These are phyloP conservation scores for Apiotrichum domesticum DNA, from an alignment of 1,284 basidiomycete genomes.

Conservation along the genomic window DNA sequence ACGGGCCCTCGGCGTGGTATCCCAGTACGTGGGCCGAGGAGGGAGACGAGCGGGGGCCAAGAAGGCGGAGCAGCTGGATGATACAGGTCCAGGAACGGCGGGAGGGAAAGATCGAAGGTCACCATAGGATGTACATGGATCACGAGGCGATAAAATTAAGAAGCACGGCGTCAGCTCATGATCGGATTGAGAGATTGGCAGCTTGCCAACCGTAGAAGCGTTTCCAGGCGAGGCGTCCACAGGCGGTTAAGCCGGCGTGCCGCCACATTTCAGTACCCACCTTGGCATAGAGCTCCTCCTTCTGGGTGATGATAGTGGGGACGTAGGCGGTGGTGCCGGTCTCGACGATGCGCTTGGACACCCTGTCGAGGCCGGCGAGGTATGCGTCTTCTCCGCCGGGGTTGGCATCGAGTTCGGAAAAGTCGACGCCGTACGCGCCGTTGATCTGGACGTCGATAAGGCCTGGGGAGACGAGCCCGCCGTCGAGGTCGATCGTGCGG, in stretches of 20 bases:
- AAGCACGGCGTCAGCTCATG: neutral
- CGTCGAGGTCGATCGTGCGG: conserved; percentile 44
- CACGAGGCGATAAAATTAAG: neutral
- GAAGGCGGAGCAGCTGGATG: conserved; percentile 51
- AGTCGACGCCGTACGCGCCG: conserved; percentile 84
- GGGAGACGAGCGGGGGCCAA: conserved; percentile 23
- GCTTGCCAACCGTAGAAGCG: too few relatives aligned
- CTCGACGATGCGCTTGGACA: conserved; percentile 70
- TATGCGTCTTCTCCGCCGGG: conserved; percentile 63
- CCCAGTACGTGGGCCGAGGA: conserved; percentile 62
- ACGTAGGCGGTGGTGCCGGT: conserved; percentile 80
- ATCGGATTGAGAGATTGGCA: too few relatives aligned
- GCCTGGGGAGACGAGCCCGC: conserved; percentile 70
- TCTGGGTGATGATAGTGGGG: conserved; percentile 57
- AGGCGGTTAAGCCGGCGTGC: neutral
- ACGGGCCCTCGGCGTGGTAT: conserved; percentile 86
- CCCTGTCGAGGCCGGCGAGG: conserved; percentile 59
- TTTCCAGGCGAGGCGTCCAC: too few relatives aligned
- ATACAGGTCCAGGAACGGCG: conserved; percentile 16
- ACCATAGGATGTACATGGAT: neutral
- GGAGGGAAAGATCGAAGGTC: neutral
- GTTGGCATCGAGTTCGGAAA: conserved; percentile 59
- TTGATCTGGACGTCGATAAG: conserved; percentile 68
- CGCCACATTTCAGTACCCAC: conserved; percentile 49
- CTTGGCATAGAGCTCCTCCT: conserved; percentile 35